Evolutionary conservation across 148 eudicot species (phyloP).

Genomic region (Rheum nobile): DNA sequence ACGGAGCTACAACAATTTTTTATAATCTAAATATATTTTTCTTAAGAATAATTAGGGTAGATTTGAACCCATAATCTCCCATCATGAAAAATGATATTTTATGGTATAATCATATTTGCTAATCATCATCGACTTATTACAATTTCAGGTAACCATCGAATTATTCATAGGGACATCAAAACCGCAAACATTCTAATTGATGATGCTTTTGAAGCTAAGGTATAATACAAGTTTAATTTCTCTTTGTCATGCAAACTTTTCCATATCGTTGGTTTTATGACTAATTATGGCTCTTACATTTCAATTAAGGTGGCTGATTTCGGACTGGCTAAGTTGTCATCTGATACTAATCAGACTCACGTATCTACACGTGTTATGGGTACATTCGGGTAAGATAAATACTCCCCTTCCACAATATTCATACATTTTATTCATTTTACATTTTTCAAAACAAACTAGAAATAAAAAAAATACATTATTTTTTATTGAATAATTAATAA

Average conservation of each 20-base stretch:
- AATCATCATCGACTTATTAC: neutral
- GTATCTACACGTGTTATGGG: constrained; percentile 95
- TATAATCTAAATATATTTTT: no score
- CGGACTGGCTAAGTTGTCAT: constrained; percentile 74
- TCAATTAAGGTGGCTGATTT: constrained; percentile 73
- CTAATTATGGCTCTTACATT: neutral
- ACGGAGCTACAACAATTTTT: no score
- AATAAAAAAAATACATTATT: no score
- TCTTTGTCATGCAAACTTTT: neutral
- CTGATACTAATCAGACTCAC: constrained; percentile 50
- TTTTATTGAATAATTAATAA: no score
- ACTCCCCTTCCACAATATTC: no score
- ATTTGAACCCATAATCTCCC: neutral
- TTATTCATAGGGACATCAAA: constrained; percentile 77
- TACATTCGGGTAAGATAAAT: constrained; percentile 65
- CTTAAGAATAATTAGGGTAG: neutral
- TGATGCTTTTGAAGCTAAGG: constrained; percentile 61
- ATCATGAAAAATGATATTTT: neutral
- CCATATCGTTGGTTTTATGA: neutral
- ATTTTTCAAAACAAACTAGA: no score
- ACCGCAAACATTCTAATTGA: constrained; percentile 73
- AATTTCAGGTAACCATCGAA: constrained; percentile 57
- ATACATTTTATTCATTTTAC: no score
- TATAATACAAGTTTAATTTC: constrained; percentile 5
- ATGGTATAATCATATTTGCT: neutral